These are phyloP conservation scores for Talaromyces adpressus DNA, from an alignment of 495 filamentous ascomycete genomes.

Conservation along the genomic window DNA sequence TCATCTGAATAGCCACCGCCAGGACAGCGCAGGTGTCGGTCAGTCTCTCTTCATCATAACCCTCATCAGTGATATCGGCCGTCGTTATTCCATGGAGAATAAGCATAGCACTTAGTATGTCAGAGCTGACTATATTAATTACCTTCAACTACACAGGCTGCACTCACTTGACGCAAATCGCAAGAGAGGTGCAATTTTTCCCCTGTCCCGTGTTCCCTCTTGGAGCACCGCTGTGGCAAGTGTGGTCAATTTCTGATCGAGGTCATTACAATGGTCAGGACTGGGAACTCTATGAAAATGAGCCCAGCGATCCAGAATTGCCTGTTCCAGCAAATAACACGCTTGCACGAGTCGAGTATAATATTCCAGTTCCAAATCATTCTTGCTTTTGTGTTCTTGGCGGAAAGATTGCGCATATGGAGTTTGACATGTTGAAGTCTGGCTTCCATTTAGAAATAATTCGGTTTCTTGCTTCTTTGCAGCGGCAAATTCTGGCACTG, in stretches of 20 bases:
- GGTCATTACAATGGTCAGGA: neutral
- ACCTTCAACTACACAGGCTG: neutral
- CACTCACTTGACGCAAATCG: slow-evolving; percentile 3
- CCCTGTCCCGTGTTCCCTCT: neutral
- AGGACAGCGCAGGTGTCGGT: neutral
- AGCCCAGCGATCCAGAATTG: slow-evolving; percentile 2
- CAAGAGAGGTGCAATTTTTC: slow-evolving; percentile 3
- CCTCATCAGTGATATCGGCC: neutral
- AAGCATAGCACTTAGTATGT: slow-evolving; percentile 1
- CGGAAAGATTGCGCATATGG: neutral
- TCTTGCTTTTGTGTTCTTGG: neutral
- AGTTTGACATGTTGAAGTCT: neutral
- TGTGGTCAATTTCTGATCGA: slow-evolving; percentile 1
- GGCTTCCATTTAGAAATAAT: neutral
- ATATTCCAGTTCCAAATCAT: neutral
- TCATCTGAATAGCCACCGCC: slow-evolving; percentile 1
- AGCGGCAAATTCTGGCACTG: neutral
- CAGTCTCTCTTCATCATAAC: neutral
- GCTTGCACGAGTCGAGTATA: slow-evolving; percentile 5
- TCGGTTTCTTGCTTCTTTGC: neutral
- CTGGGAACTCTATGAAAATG: neutral
- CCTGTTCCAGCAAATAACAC: neutral
- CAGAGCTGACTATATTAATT: neutral
- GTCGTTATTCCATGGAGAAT: neutral
- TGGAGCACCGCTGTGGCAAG: slow-evolving; percentile 1